Conservation (phyloP, 441 rosid species). For the Jatropha multifida region DNA sequence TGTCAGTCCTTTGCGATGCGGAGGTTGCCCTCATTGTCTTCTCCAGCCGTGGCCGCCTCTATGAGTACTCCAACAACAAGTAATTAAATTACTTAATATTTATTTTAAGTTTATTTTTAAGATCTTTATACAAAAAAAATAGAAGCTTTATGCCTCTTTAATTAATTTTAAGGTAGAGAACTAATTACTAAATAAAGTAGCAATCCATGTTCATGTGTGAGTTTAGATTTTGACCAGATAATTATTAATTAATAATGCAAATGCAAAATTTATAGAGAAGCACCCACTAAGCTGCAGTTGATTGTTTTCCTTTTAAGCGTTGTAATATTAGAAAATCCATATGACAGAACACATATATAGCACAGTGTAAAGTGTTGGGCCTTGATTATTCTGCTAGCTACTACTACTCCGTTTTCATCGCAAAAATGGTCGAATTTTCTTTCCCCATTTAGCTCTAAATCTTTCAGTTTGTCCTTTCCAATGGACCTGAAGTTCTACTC, state of each 20-base stretch:
- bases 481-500: not conserved
- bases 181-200: no score
- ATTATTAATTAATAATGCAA: no score
- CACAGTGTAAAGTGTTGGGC: not conserved
- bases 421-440: not conserved
- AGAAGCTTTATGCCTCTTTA: no score
- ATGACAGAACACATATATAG: not conserved
- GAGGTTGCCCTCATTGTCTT: conserved; percentile 65
- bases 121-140: no score
- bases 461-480: not conserved
- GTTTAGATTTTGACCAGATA: no score
- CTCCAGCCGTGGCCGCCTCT: conserved; percentile 68
- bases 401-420: not conserved
- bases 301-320: no score
- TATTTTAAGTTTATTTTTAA: no score
- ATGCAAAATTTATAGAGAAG: no score
- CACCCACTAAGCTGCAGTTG: no score
- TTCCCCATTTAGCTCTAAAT: not conserved
- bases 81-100: conserved; percentile 16
- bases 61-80: conserved; percentile 67
- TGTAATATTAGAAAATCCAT: no score
- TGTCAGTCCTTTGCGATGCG: conserved; percentile 60
- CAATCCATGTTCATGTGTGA: no score
- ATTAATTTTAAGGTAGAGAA: no score
- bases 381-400: not conserved